A percentile compares a stretch with the other conserved stretches of the same genome.
phyloP scores from a whole-genome alignment of 2,329 filamentous ascomycete genomes.

The Aspergillus sp. region DNA sequence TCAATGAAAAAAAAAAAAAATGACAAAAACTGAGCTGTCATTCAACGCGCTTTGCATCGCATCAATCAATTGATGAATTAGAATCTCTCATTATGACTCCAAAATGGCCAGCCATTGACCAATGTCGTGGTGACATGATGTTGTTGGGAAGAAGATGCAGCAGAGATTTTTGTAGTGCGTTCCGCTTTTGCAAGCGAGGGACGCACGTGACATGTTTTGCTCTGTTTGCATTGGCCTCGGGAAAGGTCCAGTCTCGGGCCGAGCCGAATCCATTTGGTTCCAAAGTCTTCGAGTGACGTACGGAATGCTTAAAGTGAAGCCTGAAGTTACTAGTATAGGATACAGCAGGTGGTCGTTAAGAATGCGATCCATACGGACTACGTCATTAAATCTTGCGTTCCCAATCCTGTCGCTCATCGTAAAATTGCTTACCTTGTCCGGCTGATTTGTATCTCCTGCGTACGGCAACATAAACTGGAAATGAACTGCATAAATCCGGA shows the following conservation, averaged over 20 bases:
- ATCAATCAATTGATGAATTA: background rate
- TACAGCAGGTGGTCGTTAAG: no score
- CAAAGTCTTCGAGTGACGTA: background rate
- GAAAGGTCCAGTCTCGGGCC: conserved; percentile 1
- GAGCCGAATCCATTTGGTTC: conserved; percentile 5
- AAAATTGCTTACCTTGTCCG: no score
- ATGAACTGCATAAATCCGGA: no score
- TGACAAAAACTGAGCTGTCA: background rate
- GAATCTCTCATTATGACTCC: background rate
- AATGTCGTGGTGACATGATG: background rate
- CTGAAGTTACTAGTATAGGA: background rate
- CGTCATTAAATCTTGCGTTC: no score
- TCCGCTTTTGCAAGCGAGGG: background rate
- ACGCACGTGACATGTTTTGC: background rate
- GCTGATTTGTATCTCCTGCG: no score
- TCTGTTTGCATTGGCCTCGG: background rate
- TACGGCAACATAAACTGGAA: no score
- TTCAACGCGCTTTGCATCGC: background rate
- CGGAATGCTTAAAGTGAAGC: no score
- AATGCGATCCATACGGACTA: no score
- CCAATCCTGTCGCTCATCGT: no score
- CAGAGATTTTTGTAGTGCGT: background rate
- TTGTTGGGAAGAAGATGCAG: background rate
- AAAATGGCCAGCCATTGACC: no score
- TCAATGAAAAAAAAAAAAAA: no score